A percentile compares a stretch with the other conserved stretches of the same genome.
phyloP scores from a whole-genome alignment of 2,329 filamentous ascomycete species.

The Coniochaeta hoffmannii region DNA sequence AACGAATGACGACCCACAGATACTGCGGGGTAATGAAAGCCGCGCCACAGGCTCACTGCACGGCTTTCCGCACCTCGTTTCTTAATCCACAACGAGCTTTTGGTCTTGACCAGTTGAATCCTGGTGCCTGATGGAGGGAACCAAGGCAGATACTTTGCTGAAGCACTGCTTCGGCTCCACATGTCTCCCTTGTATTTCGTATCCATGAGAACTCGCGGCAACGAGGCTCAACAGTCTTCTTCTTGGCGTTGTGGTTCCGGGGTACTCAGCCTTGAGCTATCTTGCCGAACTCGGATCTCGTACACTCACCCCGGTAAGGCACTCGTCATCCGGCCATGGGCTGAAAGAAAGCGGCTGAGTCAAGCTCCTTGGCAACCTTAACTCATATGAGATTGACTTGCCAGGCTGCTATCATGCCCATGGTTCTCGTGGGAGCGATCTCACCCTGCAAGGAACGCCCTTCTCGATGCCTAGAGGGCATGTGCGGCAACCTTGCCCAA shows the following conservation, averaged over 20 bases:
- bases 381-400: not conserved
- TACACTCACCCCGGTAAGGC: not conserved
- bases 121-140: not conserved
- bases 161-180: too few species aligned
- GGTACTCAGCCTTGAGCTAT: too few species aligned
- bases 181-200: too few species aligned
- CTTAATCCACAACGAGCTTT: too few species aligned
- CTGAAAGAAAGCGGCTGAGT: not conserved
- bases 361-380: not conserved
- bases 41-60: not conserved
- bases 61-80: not conserved
- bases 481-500: not conserved
- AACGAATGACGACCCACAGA: not conserved
- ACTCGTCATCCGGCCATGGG: not conserved
- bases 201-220: too few species aligned
- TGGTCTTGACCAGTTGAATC: not conserved
- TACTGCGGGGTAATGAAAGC: not conserved
- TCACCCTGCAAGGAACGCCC: not conserved
- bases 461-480: not conserved
- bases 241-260: too few species aligned
- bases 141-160: too few species aligned
- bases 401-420: not conserved
- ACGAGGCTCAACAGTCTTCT: too few species aligned
- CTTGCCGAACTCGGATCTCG: not conserved
- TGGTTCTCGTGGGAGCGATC: not conserved